Conservation (phyloP, 2,329 filamentous ascomycete species). For the Alternaria dauci region DNA sequence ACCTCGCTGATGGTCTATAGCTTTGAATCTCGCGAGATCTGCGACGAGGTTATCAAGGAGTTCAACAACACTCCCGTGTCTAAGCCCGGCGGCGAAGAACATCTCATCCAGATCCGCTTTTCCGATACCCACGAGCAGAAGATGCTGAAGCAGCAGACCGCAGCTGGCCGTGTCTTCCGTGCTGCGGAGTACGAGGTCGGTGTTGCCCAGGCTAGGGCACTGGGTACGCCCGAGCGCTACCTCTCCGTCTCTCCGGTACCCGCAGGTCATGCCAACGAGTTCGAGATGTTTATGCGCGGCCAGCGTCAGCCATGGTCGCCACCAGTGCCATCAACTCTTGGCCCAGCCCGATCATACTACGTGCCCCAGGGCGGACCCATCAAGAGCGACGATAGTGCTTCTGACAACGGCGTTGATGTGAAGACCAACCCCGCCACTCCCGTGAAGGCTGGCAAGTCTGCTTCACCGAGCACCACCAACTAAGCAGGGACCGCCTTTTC, state of each 20-base stretch:
- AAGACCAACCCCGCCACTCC: conserved; percentile 48
- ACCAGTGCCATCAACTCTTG: conserved; percentile 45
- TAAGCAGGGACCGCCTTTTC: conserved; percentile 22
- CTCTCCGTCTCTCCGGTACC: conserved; percentile 46
- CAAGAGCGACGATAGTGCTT: conserved; percentile 40
- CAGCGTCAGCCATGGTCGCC: conserved; percentile 49
- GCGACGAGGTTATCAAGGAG: conserved; percentile 84
- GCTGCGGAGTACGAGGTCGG: conserved; percentile 82
- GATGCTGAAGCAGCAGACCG: conserved; percentile 93
- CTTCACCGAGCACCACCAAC: conserved; percentile 42
- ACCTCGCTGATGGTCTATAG: conserved; percentile 58
- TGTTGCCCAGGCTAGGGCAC: conserved; percentile 50
- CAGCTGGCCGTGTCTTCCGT: conserved; percentile 92
- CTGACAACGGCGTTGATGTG: conserved; percentile 41
- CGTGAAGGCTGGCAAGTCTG: conserved; percentile 38
- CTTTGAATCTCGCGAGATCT: conserved; percentile 88
- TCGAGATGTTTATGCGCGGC: conserved; percentile 49
- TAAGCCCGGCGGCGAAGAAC: conserved; percentile 73
- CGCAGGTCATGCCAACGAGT: conserved; percentile 47
- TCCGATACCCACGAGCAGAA: conserved; percentile 98
- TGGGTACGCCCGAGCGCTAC: conserved; percentile 46
- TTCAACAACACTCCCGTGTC: conserved; percentile 75
- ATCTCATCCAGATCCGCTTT: conserved; percentile 90
- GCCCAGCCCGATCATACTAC: conserved; percentile 43
- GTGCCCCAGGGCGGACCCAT: conserved; percentile 35